phyloP scores from a whole-genome alignment of 345 rosid genomes.

The Melaleuca alternifolia region DNA sequence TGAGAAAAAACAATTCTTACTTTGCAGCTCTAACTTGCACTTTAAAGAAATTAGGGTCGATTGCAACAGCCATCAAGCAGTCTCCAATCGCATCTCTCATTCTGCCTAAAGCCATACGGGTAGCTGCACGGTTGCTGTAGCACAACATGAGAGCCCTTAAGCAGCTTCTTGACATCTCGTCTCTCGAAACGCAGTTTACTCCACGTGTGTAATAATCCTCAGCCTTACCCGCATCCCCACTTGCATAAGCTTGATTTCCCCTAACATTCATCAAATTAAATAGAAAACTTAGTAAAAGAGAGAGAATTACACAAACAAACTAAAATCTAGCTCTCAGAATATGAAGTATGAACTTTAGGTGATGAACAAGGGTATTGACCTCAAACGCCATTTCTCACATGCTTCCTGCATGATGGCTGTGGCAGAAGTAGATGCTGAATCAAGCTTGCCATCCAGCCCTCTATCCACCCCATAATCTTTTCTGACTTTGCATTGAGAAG shows the following conservation, averaged over 20 bases:
- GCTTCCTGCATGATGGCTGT: constrained; percentile 59
- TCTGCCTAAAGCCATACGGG: constrained; percentile 77
- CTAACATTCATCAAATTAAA: constrained; percentile 19
- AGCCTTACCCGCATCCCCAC: constrained; percentile 64
- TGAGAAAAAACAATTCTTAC: constrained; percentile 32
- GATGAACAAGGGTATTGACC: constrained; percentile 29
- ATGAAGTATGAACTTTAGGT: background rate
- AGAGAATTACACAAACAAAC: background rate
- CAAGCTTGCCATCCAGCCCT: constrained; percentile 30
- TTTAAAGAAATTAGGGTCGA: constrained; percentile 74
- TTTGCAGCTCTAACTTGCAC: constrained; percentile 91
- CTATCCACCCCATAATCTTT: constrained; percentile 24
- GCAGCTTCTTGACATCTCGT: constrained; percentile 68
- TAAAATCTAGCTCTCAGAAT: background rate
- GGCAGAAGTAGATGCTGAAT: constrained; percentile 25
- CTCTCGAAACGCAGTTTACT: constrained; percentile 47
- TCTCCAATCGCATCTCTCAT: constrained; percentile 84
- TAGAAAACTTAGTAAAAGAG: background rate
- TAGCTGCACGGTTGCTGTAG: constrained; percentile 94
- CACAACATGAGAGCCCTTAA: constrained; percentile 89
- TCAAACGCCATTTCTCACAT: constrained; percentile 96
- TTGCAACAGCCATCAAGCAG: constrained; percentile 67
- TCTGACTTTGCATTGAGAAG: constrained; percentile 18
- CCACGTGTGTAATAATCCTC: constrained; percentile 85
- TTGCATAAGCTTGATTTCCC: constrained; percentile 88